These are phyloP conservation scores for Mycena pura DNA, from an alignment of 768 basidiomycete genomes.

Conservation along the genomic window DNA sequence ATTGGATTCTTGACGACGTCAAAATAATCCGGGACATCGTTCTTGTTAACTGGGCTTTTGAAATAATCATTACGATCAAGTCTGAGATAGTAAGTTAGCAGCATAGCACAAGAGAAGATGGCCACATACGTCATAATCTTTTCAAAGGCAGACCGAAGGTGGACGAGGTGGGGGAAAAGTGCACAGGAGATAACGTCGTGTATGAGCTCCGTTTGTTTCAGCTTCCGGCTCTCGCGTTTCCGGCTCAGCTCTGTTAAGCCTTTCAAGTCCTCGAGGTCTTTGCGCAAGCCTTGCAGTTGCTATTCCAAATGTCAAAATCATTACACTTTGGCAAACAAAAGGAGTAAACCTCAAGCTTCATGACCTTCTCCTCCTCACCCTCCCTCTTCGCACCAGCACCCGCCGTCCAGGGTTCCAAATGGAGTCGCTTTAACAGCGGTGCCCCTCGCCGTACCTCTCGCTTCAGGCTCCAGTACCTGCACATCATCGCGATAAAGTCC, in stretches of 20 bases:
- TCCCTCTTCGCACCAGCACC: constrained; percentile 65
- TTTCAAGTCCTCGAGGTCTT: constrained; percentile 79
- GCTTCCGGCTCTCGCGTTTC: constrained; percentile 85
- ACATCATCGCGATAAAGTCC: constrained; percentile 79
- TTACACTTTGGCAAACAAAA: not conserved
- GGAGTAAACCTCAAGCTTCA: constrained; percentile 77
- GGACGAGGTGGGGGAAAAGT: constrained; percentile 71
- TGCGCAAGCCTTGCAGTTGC: constrained; percentile 68
- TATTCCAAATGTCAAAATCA: constrained; percentile 26
- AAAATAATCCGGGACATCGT: constrained; percentile 89
- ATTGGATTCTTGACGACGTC: constrained; percentile 86
- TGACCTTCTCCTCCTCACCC: constrained; percentile 81
- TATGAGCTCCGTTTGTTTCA: constrained; percentile 68
- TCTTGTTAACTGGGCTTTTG: constrained; percentile 79
- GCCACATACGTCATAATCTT: constrained; percentile 69
- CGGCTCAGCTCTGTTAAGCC: constrained; percentile 69
- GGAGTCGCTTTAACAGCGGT: constrained; percentile 88
- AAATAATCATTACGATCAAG: constrained; percentile 79
- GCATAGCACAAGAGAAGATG: not conserved
- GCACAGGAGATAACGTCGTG: constrained; percentile 66
- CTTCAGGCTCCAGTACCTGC: constrained; percentile 97
- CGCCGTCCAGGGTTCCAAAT: constrained; percentile 98
- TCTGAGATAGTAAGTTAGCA: constrained; percentile 45
- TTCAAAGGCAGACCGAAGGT: constrained; percentile 70
- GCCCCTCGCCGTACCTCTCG: constrained; percentile 92